These are phyloP conservation scores for Penicillium sp. DNA, from an alignment of 2,329 filamentous ascomycete species.

Conservation along the genomic window DNA sequence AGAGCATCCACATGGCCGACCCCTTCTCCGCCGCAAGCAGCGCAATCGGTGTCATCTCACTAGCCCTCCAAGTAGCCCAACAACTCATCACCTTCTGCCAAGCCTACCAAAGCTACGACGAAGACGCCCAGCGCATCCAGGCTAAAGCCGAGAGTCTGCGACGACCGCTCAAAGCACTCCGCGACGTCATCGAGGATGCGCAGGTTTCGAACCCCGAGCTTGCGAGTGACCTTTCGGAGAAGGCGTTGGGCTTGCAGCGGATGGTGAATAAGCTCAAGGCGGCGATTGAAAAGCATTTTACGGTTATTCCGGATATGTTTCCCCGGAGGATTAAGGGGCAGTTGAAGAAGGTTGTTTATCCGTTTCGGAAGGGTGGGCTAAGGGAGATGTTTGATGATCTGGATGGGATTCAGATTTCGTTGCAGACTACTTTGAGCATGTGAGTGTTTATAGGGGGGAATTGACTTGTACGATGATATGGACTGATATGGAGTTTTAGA, in stretches of 20 bases:
- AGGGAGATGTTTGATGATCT: background rate
- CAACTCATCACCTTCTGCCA: background rate
- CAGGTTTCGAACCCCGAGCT: background rate
- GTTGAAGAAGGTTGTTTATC: constrained; percentile 1
- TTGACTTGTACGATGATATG: background rate
- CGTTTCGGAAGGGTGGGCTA: constrained; percentile 1
- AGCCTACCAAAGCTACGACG: constrained; percentile 2
- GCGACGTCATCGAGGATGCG: constrained; percentile 1
- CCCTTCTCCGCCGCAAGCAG: constrained; percentile 1
- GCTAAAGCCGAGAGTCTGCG: background rate
- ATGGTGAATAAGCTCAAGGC: background rate
- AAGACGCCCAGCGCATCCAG: background rate
- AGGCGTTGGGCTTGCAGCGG: background rate
- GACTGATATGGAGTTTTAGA: background rate
- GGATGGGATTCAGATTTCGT: constrained; percentile 2
- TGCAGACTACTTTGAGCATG: constrained; percentile 4
- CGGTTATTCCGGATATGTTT: background rate
- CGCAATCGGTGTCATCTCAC: constrained; percentile 1
- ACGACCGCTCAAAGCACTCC: background rate
- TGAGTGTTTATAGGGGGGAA: background rate
- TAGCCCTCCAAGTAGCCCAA: background rate
- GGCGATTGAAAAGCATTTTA: background rate
- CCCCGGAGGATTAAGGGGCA: background rate
- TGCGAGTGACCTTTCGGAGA: background rate
- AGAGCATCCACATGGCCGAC: background rate